Conservation (phyloP, 257 asterid genomes). For the Solanum okadae region DNA sequence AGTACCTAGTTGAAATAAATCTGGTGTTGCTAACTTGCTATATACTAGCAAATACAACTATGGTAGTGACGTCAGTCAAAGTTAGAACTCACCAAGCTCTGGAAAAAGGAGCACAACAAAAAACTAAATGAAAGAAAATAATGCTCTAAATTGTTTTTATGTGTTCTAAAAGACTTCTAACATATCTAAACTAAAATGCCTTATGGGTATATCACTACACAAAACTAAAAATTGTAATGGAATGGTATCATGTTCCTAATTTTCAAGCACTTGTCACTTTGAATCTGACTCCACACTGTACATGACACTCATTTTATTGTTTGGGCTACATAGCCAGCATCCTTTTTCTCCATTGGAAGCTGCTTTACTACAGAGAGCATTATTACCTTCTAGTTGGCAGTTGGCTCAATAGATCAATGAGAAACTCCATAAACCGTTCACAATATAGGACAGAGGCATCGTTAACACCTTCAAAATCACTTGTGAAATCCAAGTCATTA, state of each 20-base stretch:
- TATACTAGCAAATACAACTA: not conserved
- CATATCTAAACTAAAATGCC: not conserved
- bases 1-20: not conserved
- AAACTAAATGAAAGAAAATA: not conserved
- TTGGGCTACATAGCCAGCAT: not conserved
- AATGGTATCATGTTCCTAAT: not conserved
- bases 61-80: not conserved
- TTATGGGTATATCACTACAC: not conserved
- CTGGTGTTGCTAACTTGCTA: not conserved
- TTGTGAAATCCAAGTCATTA: constrained; percentile 15
- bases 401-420: constrained; percentile 98
- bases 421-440: constrained; percentile 96
- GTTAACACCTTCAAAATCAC: constrained; percentile 35
- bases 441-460: constrained; percentile 80
- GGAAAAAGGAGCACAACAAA: not conserved
- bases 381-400: constrained; percentile 89
- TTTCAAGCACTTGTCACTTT: not conserved
- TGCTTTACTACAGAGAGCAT: not conserved
- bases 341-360: not conserved
- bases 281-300: not conserved
- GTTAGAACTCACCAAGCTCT: not conserved
- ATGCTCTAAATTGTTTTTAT: not conserved
- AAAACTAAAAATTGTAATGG: not conserved
- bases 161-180: not conserved
- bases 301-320: not conserved